Evolutionary conservation across 345 rosid genomes (phyloP), one percentile per base, ranked within the genome.

Genomic region (Physaria fendleri): DNA sequence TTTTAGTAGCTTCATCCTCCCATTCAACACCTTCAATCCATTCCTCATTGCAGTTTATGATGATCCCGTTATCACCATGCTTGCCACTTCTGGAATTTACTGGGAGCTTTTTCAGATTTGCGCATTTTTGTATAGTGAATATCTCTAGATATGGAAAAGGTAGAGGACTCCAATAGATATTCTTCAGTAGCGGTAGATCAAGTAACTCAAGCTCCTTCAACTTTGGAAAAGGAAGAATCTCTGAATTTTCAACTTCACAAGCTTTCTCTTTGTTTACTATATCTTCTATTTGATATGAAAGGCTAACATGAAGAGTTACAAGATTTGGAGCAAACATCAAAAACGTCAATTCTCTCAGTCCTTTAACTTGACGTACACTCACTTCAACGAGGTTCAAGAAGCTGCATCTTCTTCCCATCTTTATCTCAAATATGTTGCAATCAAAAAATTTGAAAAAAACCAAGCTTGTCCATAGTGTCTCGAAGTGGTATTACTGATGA

Each of bases 311-410:
- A 38, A 53, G 28, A 2, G 0, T 0, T 56, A 2, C 14, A 7
- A 68, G 45, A 41, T 32, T 68, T 24, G 72, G 38, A 41, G 66
- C 54, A 0, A 58, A 51, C 17, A 68, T 42, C 17, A 67, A 46
- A 2, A 14, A 50, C 2, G 72, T 67, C 54, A 67, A 8, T 22
- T 59, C 72, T 32, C 2, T 50, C 2, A 67, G 3, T 23, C 23
- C 0, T 21, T 12, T 0, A 25, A 66, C 59, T 0, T 0, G 0
- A 0, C 0, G 0, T 40, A 67, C 43, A 14, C 0, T 0, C n/a
- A 67, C 72, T 2, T 0, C 0, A 2, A 32, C 35, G 3, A 67
- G 66, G 59, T 35, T 59, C 12, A 6, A 15, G 33, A 66, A 57
- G 8, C 1, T 14, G 25, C 43, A 48, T 48, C 0, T 17, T 5